Conservation (phyloP, 495 filamentous ascomycete genomes). For the Jackrogersella minutella region DNA sequence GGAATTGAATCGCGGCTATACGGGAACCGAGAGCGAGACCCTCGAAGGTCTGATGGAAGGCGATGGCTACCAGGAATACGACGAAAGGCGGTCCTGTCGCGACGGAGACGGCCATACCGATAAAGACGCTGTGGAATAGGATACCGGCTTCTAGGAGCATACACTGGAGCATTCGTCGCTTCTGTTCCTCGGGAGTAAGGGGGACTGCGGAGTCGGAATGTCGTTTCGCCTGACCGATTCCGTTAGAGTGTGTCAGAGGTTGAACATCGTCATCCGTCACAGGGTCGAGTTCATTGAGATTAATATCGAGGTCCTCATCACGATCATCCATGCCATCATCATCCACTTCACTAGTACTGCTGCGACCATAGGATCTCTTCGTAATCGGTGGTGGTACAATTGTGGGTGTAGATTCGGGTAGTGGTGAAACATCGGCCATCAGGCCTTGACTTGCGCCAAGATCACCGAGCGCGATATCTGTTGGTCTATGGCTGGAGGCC, state of each 20-base stretch:
- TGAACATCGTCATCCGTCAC: conserved; percentile 33
- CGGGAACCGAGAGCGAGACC: conserved; percentile 77
- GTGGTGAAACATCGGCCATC: conserved; percentile 57
- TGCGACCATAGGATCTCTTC: conserved; percentile 9
- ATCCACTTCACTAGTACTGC: conserved; percentile 13
- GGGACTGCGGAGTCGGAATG: conserved; percentile 38
- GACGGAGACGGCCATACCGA: conserved; percentile 88
- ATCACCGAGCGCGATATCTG: conserved; percentile 54
- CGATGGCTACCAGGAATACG: conserved; percentile 81
- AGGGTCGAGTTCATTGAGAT: conserved; percentile 61
- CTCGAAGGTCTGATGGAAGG: conserved; percentile 82
- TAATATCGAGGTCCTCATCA: conserved; percentile 59
- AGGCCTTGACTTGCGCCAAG: conserved; percentile 55
- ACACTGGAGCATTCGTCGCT: conserved; percentile 76
- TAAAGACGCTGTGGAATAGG: conserved; percentile 87
- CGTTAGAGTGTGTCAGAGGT: conserved; percentile 33
- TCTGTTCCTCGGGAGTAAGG: conserved; percentile 55
- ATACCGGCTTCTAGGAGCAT: conserved; percentile 85
- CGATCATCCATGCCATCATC: conserved; percentile 43
- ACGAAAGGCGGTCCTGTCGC: conserved; percentile 79
- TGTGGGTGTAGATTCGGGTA: conserved; percentile 53
- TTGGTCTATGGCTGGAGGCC: conserved; percentile 43
- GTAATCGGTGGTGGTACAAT: conserved; percentile 18
- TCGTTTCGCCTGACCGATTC: conserved; percentile 25
- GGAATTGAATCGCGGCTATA: conserved; percentile 71